phyloP scores from a whole-genome alignment of 2,329 filamentous ascomycete genomes.

The Trichoderma asperellum region DNA sequence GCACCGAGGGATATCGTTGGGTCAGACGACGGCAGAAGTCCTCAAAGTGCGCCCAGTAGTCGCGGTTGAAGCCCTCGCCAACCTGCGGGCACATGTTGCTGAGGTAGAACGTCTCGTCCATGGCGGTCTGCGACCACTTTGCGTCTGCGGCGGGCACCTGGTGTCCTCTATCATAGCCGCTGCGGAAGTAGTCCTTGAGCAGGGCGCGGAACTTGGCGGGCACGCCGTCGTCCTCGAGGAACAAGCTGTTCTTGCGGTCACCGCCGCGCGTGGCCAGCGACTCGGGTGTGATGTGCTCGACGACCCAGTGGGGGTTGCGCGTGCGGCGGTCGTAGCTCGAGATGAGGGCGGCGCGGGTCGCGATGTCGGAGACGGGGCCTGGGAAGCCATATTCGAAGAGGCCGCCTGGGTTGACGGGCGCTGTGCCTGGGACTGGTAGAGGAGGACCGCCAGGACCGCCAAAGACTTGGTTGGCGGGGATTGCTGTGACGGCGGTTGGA shows the following conservation, averaged over 20 bases:
- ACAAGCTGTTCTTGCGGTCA: conserved; percentile 82
- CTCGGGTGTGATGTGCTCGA: conserved; percentile 91
- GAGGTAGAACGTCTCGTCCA: conserved; percentile 93
- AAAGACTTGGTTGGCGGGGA: conserved; percentile 64
- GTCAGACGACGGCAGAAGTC: conserved; percentile 92
- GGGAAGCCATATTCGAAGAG: conserved; percentile 90
- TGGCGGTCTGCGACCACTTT: conserved; percentile 91
- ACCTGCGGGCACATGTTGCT: conserved; percentile 99
- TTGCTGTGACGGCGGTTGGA: conserved; percentile 37
- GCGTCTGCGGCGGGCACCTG: conserved; percentile 96
- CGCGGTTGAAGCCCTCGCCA: conserved; percentile 95
- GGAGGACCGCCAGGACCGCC: conserved; percentile 39
- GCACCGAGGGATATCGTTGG: conserved; percentile 77
- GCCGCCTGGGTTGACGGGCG: conserved; percentile 72
- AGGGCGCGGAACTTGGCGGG: conserved; percentile 87
- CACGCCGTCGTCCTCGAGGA: conserved; percentile 78
- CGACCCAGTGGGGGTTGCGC: conserved; percentile 92
- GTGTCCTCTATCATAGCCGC: conserved; percentile 93
- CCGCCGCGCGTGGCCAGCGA: conserved; percentile 76
- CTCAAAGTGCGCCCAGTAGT: conserved; percentile 99
- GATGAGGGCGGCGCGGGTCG: conserved; percentile 74
- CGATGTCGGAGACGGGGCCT: conserved; percentile 83
- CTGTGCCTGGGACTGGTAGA: conserved; percentile 36
- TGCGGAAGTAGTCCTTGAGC: conserved; percentile 92
- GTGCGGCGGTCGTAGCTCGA: conserved; percentile 89